Base-by-base conservation (phyloP, 2,329 filamentous ascomycete genomes). In the Aurifilum marmelostoma region DNA sequence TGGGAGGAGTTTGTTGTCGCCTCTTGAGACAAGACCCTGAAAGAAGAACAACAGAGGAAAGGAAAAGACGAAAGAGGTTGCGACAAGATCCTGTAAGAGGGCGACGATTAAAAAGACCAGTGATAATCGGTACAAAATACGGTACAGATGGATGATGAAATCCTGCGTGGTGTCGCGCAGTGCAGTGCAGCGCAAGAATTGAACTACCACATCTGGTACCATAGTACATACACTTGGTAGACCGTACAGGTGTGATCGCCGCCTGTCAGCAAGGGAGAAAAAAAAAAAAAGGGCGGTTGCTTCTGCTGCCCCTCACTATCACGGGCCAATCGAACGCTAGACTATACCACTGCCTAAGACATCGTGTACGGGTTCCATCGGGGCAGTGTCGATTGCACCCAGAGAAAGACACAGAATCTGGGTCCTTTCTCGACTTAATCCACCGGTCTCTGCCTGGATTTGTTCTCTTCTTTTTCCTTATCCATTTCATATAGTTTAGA, bases 231-330 rank as follows among this genome's bases (percentile, higher is more conserved):
- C n/a, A n/a, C 39, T 41, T 41, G 8, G 41, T 59, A 43, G 14
- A 63, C n/a, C n/a, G n/a, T n/a, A n/a, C n/a, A n/a, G 61, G 61
- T 50, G 29, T 18, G 47, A 27, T 64, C 47, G 29, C 16, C 18
- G 41, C 32, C 61, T 9, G 62, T 65, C 63, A 65, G 63, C 63
- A 34, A 16, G 6, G 39, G 18, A 43, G 39, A 43, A 47, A 47
- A 6, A n/a, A 2, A 47, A 16, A 47, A 11, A n/a, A 47, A 47
- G 18, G 7, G 18, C 11, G n/a, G 21, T 47, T 47, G 43, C 7
- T n/a, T n/a, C 21, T 11, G 50, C 37, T 65, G 50, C 63, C 63
- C 63, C 63, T 65, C 63, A 65, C 16, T 32, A 65, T 58, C 34
- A 39, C 32, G 43, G 34, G 24, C 63, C 63, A 65, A 65, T 58